Percentiles rank a stretch among this genome's conserved stretches.
Evolutionary conservation across 108 stramenopile species (phyloP).

Genomic region (Parietichytrium sp.): DNA sequence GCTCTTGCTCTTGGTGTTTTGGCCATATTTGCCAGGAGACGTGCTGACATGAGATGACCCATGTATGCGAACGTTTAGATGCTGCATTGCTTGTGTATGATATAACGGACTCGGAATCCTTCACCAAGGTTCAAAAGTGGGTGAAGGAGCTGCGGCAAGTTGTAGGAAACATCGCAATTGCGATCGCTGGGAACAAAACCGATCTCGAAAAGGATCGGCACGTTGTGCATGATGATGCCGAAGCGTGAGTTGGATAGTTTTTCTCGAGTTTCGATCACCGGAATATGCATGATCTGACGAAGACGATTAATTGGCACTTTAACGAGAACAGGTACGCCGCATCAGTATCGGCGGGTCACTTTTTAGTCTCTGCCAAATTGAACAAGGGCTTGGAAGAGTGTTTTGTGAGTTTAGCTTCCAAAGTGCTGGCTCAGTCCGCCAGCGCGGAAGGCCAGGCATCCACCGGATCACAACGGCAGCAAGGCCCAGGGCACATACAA

Average conservation of each 20-base stretch:
- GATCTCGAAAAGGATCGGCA: slow-evolving; percentile 47
- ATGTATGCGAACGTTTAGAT: no score
- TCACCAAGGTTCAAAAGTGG: slow-evolving; percentile 53
- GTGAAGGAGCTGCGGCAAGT: slow-evolving; percentile 52
- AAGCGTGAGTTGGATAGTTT: no score
- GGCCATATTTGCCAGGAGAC: no score
- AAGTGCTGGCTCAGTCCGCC: background rate
- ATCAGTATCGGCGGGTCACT: slow-evolving; percentile 44
- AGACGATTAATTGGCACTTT: background rate
- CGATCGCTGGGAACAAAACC: slow-evolving; percentile 57
- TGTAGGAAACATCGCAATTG: slow-evolving; percentile 47
- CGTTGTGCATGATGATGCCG: slow-evolving; percentile 40
- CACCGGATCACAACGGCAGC: no score
- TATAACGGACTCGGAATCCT: slow-evolving; percentile 53
- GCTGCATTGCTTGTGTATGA: slow-evolving; percentile 59
- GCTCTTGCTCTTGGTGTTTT: no score
- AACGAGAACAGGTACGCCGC: slow-evolving; percentile 50
- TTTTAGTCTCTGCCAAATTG: slow-evolving; percentile 47
- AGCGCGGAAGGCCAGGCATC: background rate
- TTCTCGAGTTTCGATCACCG: background rate
- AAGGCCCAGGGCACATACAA: no score
- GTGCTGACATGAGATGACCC: no score
- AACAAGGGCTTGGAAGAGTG: slow-evolving; percentile 51
- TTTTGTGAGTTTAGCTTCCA: slow-evolving; percentile 41
- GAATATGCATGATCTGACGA: background rate